Conservation (phyloP, 257 asterid species). For the Coffea canephora region DNA sequence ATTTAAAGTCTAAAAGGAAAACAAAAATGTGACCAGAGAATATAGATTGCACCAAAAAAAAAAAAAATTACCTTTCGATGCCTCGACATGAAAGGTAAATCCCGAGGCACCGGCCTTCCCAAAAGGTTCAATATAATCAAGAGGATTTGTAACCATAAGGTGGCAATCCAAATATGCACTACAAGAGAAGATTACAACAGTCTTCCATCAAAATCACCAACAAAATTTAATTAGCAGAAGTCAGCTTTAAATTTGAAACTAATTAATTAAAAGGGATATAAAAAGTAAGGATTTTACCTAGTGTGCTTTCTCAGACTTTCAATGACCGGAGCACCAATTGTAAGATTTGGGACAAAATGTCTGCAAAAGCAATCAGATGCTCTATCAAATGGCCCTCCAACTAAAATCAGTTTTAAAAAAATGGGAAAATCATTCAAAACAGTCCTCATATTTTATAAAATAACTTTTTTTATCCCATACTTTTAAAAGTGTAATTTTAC, state of each 20-base stretch:
- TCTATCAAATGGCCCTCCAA: conserved; percentile 12
- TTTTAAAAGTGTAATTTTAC: no score
- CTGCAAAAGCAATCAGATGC: conserved; percentile 37
- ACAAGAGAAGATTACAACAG: conserved; percentile 16
- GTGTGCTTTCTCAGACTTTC: conserved; percentile 91
- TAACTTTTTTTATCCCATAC: no score
- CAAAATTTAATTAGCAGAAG: not conserved
- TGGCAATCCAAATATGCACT: conserved; percentile 94
- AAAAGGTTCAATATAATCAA: conserved; percentile 78
- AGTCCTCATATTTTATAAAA: no score
- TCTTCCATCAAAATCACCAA: not conserved
- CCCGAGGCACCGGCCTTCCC: conserved; percentile 95
- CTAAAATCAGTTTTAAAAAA: not conserved
- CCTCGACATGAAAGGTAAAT: conserved; percentile 88
- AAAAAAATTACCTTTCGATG: conserved; percentile 52
- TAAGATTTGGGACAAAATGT: conserved; percentile 89
- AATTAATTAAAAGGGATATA: not conserved
- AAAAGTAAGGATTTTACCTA: conserved; percentile 32
- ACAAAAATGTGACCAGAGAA: not conserved
- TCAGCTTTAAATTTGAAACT: not conserved
- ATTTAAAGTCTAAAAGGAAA: not conserved
- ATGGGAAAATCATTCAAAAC: no score
- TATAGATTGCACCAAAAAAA: not conserved
- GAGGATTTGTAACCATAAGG: conserved; percentile 93
- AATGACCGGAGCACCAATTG: conserved; percentile 87